Percentiles rank a stretch among this genome's conserved stretches.
These are phyloP conservation scores for Themeda triandra DNA, from an alignment of 176 grass and related monocot species.

Conservation along the genomic window DNA sequence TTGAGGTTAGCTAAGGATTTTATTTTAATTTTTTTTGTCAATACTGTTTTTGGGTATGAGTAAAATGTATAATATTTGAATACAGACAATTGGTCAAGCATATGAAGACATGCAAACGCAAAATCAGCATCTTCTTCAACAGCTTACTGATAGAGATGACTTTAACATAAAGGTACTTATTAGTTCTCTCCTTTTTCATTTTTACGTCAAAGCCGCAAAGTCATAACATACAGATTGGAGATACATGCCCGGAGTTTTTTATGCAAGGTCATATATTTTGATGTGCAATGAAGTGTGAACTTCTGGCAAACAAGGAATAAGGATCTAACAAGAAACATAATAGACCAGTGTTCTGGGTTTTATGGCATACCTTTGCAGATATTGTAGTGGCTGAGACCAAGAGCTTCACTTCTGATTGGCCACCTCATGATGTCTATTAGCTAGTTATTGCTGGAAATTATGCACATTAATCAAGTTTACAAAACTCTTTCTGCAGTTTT, in stretches of 20 bases:
- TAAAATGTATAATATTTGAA: constrained; percentile 31
- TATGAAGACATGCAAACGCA: constrained; percentile 99
- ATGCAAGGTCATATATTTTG: neutral
- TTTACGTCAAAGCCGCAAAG: neutral
- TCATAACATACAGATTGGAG: neutral
- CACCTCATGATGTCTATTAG: neutral
- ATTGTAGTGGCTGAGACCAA: neutral
- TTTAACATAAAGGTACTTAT: constrained; percentile 92
- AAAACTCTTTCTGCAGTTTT: neutral
- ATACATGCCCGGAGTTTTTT: neutral
- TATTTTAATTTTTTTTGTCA: neutral
- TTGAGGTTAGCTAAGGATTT: constrained; percentile 94
- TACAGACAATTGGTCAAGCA: constrained; percentile 95
- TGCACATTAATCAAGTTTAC: neutral
- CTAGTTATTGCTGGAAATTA: neutral
- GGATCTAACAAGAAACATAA: neutral
- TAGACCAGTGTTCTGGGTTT: neutral
- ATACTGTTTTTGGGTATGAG: constrained; percentile 14
- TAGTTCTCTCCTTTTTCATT: neutral
- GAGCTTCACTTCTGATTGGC: neutral
- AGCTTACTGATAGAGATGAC: constrained; percentile 89
- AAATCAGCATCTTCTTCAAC: constrained; percentile 86
- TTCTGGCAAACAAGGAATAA: neutral
- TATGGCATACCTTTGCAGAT: neutral
- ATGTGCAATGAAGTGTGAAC: neutral